Evolutionary conservation across 2,329 filamentous ascomycete genomes (phyloP).

Genomic region (Pezizomycotina sp.): DNA sequence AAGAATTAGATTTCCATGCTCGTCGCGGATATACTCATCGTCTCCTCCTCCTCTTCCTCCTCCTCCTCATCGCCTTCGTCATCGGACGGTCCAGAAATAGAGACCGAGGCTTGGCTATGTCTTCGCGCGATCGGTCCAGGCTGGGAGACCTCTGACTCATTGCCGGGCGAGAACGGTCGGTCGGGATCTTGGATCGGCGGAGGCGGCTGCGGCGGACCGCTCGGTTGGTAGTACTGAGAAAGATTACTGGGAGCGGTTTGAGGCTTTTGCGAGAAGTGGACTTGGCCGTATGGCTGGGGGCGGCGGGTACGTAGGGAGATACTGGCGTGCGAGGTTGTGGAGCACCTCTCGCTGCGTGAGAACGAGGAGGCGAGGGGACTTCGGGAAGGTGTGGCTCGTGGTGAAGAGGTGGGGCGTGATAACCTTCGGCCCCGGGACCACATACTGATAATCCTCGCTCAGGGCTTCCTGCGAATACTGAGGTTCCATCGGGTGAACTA

Average conservation of each 20-base stretch:
- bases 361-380: slow-evolving; percentile 20
- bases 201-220: slow-evolving; percentile 26
- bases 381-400: slow-evolving; percentile 22
- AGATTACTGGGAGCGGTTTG: slow-evolving; percentile 26
- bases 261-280: slow-evolving; percentile 10
- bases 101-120: slow-evolving; percentile 18
- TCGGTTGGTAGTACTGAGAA: slow-evolving; percentile 23
- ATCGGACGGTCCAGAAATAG: slow-evolving; percentile 21
- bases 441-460: slow-evolving; percentile 19
- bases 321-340: slow-evolving; percentile 3
- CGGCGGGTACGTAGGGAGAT: slow-evolving; percentile 12
- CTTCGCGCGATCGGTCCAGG: slow-evolving; percentile 23
- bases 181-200: slow-evolving; percentile 30
- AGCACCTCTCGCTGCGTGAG: slow-evolving; percentile 10
- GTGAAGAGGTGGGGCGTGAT: slow-evolving; percentile 20
- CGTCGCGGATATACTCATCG: slow-evolving; percentile 54
- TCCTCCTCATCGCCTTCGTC: slow-evolving; percentile 19
- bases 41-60: slow-evolving; percentile 31
- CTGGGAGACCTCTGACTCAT: slow-evolving; percentile 27
- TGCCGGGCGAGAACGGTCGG: slow-evolving; percentile 26
- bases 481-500: slow-evolving; percentile 13
- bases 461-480: slow-evolving; percentile 14
- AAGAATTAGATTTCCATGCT: slow-evolving; percentile 42
- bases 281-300: slow-evolving; percentile 2
- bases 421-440: slow-evolving; percentile 21